phyloP scores from a whole-genome alignment of 2,329 filamentous ascomycete genomes.

The Lizonia empirigonia region DNA sequence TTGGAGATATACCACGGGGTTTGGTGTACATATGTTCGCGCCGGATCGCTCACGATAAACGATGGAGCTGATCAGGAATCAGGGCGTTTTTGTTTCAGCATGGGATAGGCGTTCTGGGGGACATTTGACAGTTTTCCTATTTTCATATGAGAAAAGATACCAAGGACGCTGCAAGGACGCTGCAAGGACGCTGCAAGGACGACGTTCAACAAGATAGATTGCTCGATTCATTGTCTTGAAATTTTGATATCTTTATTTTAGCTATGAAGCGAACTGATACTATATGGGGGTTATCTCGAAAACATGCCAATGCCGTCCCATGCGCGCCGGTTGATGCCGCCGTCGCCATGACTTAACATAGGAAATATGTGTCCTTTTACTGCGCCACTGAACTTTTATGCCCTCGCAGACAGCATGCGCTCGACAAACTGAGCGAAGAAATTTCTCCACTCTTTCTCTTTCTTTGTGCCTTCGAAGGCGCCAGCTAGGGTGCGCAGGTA shows the following conservation, averaged over 20 bases:
- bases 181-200: constrained; percentile 9
- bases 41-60: constrained; percentile 1
- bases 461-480: constrained; percentile 44
- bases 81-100: background rate
- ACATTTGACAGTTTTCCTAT: background rate
- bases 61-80: background rate
- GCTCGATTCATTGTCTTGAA: background rate
- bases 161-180: constrained; percentile 7
- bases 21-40: background rate
- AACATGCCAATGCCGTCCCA: constrained; percentile 18
- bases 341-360: constrained; percentile 14
- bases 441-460: constrained; percentile 52
- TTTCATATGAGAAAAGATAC: constrained; percentile 12
- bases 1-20: background rate
- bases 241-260: constrained; percentile 9
- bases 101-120: background rate
- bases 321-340: constrained; percentile 18
- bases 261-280: constrained; percentile 11
- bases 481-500: constrained; percentile 61
- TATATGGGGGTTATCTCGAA: constrained; percentile 19
- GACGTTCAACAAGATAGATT: constrained; percentile 3
- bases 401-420: constrained; percentile 31
- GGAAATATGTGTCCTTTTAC: background rate
- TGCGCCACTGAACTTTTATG: constrained; percentile 8
- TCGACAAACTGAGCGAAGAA: constrained; percentile 54